A percentile compares a stretch with the other conserved stretches of the same genome.
Conservation (phyloP, 208 protist genomes). For the Trichomonas gallinae region DNA sequence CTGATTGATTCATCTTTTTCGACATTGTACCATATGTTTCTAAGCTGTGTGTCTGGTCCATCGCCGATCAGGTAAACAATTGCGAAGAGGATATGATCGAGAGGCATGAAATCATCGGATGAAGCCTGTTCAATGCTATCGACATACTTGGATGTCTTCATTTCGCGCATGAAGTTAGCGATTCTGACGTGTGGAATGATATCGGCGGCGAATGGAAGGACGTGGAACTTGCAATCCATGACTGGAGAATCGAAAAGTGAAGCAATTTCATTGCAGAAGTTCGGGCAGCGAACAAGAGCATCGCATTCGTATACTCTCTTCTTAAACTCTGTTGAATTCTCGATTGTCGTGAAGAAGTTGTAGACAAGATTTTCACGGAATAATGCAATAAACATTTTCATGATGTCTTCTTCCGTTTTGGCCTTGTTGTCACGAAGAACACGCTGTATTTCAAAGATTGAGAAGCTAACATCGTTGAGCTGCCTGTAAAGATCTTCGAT, state of each 20-base stretch:
- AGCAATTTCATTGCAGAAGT: neutral
- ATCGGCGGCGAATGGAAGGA: neutral
- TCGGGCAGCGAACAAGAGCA: neutral
- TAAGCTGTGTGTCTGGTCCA: neutral
- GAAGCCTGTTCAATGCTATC: neutral
- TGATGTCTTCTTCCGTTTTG: neutral
- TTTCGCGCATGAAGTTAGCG: neutral
- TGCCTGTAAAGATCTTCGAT: neutral
- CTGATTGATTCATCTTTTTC: neutral
- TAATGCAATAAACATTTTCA: neutral
- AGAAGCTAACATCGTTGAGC: neutral
- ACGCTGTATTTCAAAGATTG: neutral
- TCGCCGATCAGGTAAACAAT: neutral
- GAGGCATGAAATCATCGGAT: neutral
- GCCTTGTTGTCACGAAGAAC: neutral
- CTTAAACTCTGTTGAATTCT: neutral
- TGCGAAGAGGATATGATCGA: neutral
- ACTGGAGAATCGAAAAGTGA: neutral
- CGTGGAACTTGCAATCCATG: neutral
- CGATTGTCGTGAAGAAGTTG: neutral
- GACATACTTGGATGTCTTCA: neutral
- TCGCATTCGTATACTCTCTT: neutral
- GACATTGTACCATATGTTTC: neutral
- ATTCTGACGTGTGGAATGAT: neutral
- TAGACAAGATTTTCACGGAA: neutral